Evolutionary conservation across 2,329 filamentous ascomycete genomes (phyloP).

Genomic region (Reticulascus tulasneorum): DNA sequence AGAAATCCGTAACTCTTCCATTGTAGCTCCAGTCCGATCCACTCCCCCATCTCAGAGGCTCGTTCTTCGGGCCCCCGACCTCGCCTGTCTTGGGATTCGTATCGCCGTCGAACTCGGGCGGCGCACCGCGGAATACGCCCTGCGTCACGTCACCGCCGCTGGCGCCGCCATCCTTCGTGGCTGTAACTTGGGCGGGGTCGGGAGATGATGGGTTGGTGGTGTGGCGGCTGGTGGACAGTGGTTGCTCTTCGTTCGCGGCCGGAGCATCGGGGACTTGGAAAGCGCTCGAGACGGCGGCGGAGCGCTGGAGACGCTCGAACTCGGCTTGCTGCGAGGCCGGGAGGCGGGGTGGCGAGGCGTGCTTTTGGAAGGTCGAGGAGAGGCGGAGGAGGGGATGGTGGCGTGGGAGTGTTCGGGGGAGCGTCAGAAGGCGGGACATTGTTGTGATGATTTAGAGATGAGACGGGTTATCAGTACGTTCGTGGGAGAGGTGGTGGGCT

Average conservation of each 20-base stretch:
- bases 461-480: neutral
- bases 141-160: slow-evolving; percentile 46
- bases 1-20: slow-evolving; percentile 90
- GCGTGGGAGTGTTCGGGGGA: slow-evolving; percentile 12
- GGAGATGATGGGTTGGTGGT: no score
- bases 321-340: slow-evolving; percentile 85
- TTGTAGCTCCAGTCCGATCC: slow-evolving; percentile 86
- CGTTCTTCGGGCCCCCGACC: slow-evolving; percentile 94
- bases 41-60: slow-evolving; percentile 83
- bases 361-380: slow-evolving; percentile 40
- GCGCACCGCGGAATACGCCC: slow-evolving; percentile 70
- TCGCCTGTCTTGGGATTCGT: slow-evolving; percentile 91
- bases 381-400: slow-evolving; percentile 9
- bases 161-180: slow-evolving; percentile 16
- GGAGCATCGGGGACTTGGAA: slow-evolving; percentile 29
- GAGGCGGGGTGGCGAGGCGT: slow-evolving; percentile 77
- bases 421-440: slow-evolving; percentile 21
- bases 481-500: neutral
- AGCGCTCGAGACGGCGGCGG: slow-evolving; percentile 42
- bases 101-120: slow-evolving; percentile 91
- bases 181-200: slow-evolving; percentile 15
- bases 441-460: neutral
- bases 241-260: no score
- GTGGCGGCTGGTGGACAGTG: slow-evolving; percentile 15
- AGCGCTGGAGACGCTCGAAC: slow-evolving; percentile 79